Conservation (phyloP, 495 filamentous ascomycete genomes). For the Aspergillus olivimuriae region DNA sequence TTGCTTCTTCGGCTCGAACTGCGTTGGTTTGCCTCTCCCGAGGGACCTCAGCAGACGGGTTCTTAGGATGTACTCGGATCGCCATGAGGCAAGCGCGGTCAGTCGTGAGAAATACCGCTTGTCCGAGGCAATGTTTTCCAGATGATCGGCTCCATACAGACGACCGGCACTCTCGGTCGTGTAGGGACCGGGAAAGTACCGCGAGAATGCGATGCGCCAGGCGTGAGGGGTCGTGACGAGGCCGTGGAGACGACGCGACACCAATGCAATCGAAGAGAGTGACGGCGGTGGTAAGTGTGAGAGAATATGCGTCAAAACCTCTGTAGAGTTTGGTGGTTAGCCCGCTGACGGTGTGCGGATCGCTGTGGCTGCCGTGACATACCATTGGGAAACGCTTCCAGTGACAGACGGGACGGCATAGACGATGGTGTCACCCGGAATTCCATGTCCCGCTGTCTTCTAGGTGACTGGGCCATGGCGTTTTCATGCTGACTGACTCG, state of each 20-base stretch:
- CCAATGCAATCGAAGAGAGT: slow-evolving; percentile 67
- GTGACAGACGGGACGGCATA: slow-evolving; percentile 40
- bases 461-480: slow-evolving; percentile 40
- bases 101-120: slow-evolving; percentile 72
- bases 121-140: slow-evolving; percentile 53
- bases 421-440: slow-evolving; percentile 58
- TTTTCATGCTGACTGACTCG: slow-evolving; percentile 71
- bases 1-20: slow-evolving; percentile 46
- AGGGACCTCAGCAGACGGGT: slow-evolving; percentile 80
- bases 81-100: slow-evolving; percentile 76
- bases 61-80: slow-evolving; percentile 83
- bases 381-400: slow-evolving; percentile 80
- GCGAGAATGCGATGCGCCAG: slow-evolving; percentile 83
- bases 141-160: slow-evolving; percentile 17
- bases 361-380: slow-evolving; percentile 20
- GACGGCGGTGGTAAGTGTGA: slow-evolving; percentile 80
- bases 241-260: slow-evolving; percentile 76
- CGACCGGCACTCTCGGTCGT: slow-evolving; percentile 26
- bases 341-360: neutral
- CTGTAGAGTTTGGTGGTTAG: slow-evolving; percentile 41
- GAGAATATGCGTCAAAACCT: slow-evolving; percentile 86
- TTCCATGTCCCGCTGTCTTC: slow-evolving; percentile 38
- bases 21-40: slow-evolving; percentile 65
- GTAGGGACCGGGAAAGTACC: slow-evolving; percentile 76
- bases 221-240: slow-evolving; percentile 84